Conservation (phyloP, 75 land plant species). For the Pseudotsuga menziesii region DNA sequence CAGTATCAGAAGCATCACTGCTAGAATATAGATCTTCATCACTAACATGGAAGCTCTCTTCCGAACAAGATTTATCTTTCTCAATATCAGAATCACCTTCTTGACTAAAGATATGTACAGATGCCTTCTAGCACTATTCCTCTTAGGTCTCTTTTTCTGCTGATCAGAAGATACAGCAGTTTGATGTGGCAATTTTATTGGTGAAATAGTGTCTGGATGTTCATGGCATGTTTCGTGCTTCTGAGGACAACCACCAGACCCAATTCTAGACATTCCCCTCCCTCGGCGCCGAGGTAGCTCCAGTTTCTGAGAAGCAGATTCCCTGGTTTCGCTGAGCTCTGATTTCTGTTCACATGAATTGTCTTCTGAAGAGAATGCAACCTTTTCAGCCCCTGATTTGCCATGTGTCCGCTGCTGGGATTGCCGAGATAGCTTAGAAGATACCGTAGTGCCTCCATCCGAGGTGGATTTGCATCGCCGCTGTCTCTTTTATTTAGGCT, state of each 20-base stretch:
- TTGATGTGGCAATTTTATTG: background rate
- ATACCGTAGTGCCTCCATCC: background rate
- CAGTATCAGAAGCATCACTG: too few species aligned
- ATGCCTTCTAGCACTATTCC: background rate
- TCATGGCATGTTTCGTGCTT: background rate
- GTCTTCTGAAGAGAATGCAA: background rate
- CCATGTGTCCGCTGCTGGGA: background rate
- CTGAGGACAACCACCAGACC: background rate
- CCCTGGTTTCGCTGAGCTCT: background rate
- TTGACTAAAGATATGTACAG: too few species aligned
- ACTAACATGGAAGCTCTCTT: too few species aligned
- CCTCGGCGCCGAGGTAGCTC: background rate
- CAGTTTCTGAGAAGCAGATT: background rate
- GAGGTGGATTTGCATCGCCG: background rate
- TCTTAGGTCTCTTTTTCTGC: background rate
- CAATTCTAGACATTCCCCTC: background rate
- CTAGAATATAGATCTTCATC: too few species aligned
- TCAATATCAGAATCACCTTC: too few species aligned
- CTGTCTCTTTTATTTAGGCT: background rate
- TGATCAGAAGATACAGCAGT: background rate
- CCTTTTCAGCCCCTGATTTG: background rate
- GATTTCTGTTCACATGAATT: conserved; percentile 1
- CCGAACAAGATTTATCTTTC: too few species aligned
- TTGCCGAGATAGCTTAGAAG: too few species aligned
- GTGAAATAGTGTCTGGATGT: background rate